Conservation (phyloP, 2,329 filamentous ascomycete genomes). For the Thermomyces lanuginosus region DNA sequence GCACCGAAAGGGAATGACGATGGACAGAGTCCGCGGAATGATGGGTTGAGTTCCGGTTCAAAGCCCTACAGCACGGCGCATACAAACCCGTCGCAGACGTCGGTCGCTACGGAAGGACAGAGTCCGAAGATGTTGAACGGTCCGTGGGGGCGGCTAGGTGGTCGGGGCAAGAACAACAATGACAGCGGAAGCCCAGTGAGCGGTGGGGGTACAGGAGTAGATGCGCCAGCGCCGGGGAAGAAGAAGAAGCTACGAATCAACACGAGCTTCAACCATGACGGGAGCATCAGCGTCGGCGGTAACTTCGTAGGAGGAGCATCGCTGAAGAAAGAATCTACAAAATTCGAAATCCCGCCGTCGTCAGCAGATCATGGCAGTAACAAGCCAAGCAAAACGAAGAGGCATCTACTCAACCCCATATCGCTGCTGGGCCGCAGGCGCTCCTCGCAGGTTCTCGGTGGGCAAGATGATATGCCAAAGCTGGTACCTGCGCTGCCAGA, state of each 20-base stretch:
- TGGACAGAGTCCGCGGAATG: slow-evolving; percentile 8
- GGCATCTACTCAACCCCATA: slow-evolving; percentile 46
- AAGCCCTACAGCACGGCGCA: slow-evolving; percentile 16
- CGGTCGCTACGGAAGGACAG: too few species aligned
- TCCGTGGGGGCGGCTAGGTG: too few species aligned
- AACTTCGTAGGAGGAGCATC: slow-evolving; percentile 6
- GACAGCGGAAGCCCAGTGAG: too few species aligned
- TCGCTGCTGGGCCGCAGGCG: slow-evolving; percentile 41
- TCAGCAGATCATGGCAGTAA: slow-evolving; percentile 14
- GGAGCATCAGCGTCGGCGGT: too few species aligned
- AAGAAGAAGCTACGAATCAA: slow-evolving; percentile 5
- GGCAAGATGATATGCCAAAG: too few species aligned
- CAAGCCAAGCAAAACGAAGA: slow-evolving; percentile 32
- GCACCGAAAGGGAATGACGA: slow-evolving; percentile 11
- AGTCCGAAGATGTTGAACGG: too few species aligned
- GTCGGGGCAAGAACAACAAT: too few species aligned
- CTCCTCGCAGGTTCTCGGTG: slow-evolving; percentile 36
- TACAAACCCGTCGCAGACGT: slow-evolving; percentile 14
- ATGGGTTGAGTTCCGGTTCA: slow-evolving; percentile 12
- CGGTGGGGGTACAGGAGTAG: too few species aligned
- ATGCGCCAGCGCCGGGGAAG: too few species aligned
- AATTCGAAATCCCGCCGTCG: slow-evolving; percentile 1
- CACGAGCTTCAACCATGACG: slow-evolving; percentile 5
- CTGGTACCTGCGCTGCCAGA: slow-evolving; percentile 38
- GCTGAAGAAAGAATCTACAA: slow-evolving; percentile 4